A percentile compares a stretch with the other conserved stretches of the same genome.
These are phyloP conservation scores for Metarhizium album DNA, from an alignment of 2,329 filamentous ascomycete genomes.

Conservation along the genomic window DNA sequence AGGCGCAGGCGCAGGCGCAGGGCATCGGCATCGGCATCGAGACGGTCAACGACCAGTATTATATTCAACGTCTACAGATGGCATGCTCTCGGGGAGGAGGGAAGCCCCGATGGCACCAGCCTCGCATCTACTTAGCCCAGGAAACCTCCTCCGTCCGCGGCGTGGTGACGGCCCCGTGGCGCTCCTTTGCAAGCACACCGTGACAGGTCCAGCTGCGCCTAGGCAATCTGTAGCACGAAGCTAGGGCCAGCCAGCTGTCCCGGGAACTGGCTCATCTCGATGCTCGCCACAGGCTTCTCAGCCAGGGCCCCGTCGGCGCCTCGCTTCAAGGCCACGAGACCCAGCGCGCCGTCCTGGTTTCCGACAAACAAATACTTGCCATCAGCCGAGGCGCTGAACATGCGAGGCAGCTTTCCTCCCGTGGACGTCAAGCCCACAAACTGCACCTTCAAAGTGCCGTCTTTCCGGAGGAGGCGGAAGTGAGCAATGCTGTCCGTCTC, in stretches of 20 bases:
- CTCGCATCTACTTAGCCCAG: no score
- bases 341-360: slow-evolving; percentile 33
- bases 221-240: slow-evolving; percentile 21
- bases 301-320: slow-evolving; percentile 18
- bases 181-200: no score
- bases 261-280: slow-evolving; percentile 15
- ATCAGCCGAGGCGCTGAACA: slow-evolving; percentile 31
- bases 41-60: no score
- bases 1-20: no score
- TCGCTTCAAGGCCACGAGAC: slow-evolving; percentile 26
- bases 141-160: no score
- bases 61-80: no score
- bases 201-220: no score
- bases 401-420: slow-evolving; percentile 31
- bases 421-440: slow-evolving; percentile 24
- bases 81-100: no score
- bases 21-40: no score
- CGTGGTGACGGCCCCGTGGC: no score
- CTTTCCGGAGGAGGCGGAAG: slow-evolving; percentile 25
- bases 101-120: no score
- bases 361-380: slow-evolving; percentile 31
- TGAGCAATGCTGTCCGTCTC: slow-evolving; percentile 36
- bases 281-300: slow-evolving; percentile 16
- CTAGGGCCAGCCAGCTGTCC: slow-evolving; percentile 13
- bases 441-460: slow-evolving; percentile 18